These are phyloP conservation scores for Oryza australiensis DNA, from an alignment of 176 grass and related monocot genomes.

Conservation along the genomic window DNA sequence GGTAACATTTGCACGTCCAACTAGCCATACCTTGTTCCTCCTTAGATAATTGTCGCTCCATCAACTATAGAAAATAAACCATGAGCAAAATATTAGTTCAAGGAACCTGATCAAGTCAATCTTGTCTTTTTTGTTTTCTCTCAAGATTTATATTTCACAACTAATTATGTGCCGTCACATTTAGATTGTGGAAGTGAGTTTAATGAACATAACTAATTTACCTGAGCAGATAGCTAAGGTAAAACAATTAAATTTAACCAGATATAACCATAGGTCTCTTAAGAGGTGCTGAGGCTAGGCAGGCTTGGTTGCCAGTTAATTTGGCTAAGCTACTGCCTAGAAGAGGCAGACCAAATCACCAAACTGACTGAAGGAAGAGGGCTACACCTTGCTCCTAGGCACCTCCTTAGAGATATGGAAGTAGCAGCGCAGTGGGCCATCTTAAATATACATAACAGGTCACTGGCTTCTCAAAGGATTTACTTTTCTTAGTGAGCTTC, in stretches of 20 bases:
- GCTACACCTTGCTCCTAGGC: not conserved
- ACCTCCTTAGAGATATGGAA: not conserved
- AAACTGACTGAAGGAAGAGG: not conserved
- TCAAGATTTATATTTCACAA: not conserved
- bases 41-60: slow-evolving; percentile 81
- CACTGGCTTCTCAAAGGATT: not conserved
- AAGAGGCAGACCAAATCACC: not conserved
- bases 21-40: slow-evolving; percentile 76
- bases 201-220: slow-evolving; percentile 11
- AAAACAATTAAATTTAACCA: not conserved
- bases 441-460: not conserved
- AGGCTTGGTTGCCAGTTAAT: not conserved
- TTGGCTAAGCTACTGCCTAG: not conserved
- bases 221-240: not conserved
- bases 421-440: not conserved
- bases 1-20: slow-evolving; percentile 13
- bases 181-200: not conserved
- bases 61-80: slow-evolving; percentile 58
- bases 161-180: not conserved
- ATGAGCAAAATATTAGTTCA: slow-evolving; percentile 41
- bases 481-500: not conserved
- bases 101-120: not conserved
- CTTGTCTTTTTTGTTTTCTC: not conserved
- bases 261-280: not conserved
- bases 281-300: not conserved